phyloP scores from a whole-genome alignment of 2,329 filamentous ascomycete species.

The Colletotrichum tropicale region DNA sequence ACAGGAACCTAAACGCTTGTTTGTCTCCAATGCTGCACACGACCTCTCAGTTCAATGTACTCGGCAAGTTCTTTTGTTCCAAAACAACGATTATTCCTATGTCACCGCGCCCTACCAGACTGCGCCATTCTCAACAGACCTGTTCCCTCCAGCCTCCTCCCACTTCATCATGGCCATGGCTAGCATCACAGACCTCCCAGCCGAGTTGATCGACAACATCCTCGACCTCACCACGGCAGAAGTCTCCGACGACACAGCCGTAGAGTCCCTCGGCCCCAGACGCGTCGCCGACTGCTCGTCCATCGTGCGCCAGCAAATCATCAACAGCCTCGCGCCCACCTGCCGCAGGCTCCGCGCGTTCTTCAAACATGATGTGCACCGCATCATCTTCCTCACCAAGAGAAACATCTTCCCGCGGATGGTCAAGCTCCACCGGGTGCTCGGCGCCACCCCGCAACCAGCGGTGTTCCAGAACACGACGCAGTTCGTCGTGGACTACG shows the following conservation, averaged over 20 bases:
- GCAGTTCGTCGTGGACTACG: background rate
- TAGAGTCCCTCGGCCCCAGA: background rate
- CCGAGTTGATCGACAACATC: background rate
- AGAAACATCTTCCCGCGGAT: background rate
- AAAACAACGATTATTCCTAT: background rate
- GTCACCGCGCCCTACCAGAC: fast-evolving
- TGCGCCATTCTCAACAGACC: background rate
- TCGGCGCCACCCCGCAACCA: background rate
- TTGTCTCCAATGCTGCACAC: background rate
- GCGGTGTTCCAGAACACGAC: background rate
- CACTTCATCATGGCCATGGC: background rate
- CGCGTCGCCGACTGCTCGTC: background rate
- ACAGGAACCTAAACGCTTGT: background rate
- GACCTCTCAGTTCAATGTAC: background rate
- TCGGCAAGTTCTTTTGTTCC: background rate
- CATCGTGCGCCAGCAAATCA: background rate
- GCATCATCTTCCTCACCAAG: background rate
- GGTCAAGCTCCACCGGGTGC: background rate
- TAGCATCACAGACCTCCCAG: background rate
- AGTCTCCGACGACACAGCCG: background rate
- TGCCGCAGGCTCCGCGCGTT: background rate
- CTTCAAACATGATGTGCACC: background rate
- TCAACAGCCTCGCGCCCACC: background rate
- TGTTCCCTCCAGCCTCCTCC: background rate
- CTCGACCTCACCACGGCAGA: background rate